These are phyloP conservation scores for Phytophthora pini DNA, from an alignment of 352 stramenopile genomes.

Conservation along the genomic window DNA sequence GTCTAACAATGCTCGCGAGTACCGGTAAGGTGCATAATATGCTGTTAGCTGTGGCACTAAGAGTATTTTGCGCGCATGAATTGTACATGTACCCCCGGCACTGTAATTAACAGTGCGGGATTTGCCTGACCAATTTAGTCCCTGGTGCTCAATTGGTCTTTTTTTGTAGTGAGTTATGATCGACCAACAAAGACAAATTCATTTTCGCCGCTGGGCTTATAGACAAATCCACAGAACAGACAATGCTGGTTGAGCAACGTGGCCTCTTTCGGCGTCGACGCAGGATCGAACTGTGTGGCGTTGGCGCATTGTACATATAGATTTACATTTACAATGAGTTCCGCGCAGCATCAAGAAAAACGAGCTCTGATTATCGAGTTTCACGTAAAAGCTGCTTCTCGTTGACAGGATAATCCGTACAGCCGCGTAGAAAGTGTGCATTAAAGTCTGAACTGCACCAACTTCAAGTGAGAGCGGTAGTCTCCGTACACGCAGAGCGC, in stretches of 20 bases:
- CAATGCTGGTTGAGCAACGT: background rate
- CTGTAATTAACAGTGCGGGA: background rate
- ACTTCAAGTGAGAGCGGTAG: conserved; percentile 25
- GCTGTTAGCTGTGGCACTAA: too few relatives aligned
- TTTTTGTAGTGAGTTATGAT: background rate
- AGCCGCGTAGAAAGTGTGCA: conserved; percentile 15
- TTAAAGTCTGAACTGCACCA: background rate
- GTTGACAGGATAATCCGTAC: conserved; percentile 5
- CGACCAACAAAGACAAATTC: background rate
- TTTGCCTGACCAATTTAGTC: conserved; percentile 2
- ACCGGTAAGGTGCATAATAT: too few relatives aligned
- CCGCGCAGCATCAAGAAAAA: background rate
- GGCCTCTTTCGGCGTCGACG: background rate
- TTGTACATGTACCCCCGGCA: background rate
- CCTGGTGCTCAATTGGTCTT: conserved; percentile 3
- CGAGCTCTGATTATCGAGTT: background rate
- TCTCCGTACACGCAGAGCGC: conserved; percentile 18
- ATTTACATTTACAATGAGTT: background rate
- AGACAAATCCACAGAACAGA: background rate
- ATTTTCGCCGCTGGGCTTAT: too few relatives aligned
- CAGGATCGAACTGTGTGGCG: background rate
- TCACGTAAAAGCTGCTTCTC: conserved; percentile 3
- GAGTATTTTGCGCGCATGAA: background rate
- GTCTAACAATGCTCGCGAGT: too few relatives aligned
- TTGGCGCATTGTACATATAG: background rate